Base-by-base conservation (phyloP, 768 basidiomycete genomes). In the Lactarius akahatsu region DNA sequence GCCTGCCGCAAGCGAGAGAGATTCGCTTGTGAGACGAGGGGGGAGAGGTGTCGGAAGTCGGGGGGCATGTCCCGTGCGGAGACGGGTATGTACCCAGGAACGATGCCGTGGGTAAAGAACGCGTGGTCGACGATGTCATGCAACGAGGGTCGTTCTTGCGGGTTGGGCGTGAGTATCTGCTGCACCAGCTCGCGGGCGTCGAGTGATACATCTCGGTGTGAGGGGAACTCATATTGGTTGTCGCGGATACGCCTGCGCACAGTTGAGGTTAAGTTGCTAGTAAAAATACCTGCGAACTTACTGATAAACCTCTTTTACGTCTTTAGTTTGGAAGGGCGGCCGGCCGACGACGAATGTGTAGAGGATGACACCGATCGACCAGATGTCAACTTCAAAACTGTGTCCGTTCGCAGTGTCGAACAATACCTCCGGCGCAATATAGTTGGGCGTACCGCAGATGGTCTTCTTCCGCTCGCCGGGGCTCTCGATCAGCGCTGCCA, bases 241-340 rank as follows among this genome's bases (percentile, higher is more conserved):
- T 94, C 89, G 18, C 90, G 89, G 75, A 99, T 99, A 58, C 95
- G 92, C 68, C 92, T 94, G 68, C 26, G 67, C 65, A 38, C 45
- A 8, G 9, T 50, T 30, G 54, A 61, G 18, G 60, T 72, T 38
- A 34, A 15, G 26, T 57, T 11, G 26, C 41, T 43, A 54, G 13
- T 58, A 28, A 55, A 11, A 23, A 26, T 28, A 1, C 18, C 23
- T n/a, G 8, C 67, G 59, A 2, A 74, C 86, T 76, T 73, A 91
- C 90, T 94, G 89, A 79, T 98, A 97, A 67, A 98, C 98, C 13
- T 87, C 88, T 77, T 98, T 97, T 72, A 98, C 94, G 61, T 98
- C 95, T 75, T 97, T 95, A 18, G 95, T 98, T 76, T 99, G 97
- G 81, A 99, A 99, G 0, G 96, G 96, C 1, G 96, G 96, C n/a